Evolutionary conservation across 176 grass and related monocot species (phyloP).

Genomic region (Oryza punctata): DNA sequence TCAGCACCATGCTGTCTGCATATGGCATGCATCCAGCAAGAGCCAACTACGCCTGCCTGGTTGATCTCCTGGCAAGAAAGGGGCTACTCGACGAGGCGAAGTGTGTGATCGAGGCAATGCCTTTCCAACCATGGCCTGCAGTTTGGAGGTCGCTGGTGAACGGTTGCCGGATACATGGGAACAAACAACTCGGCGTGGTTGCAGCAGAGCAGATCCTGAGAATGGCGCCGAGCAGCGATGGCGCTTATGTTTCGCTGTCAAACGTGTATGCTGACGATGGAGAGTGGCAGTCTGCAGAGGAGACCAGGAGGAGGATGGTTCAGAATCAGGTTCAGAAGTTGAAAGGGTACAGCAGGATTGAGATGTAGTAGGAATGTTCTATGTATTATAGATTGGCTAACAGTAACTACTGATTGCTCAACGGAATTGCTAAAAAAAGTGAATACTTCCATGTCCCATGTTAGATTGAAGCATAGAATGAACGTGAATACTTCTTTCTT

Average conservation of each 20-base stretch:
- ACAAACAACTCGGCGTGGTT: conserved; percentile 48
- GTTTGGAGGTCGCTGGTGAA: conserved; percentile 68
- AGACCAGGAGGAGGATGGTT: conserved; percentile 44
- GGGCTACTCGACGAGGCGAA: conserved; percentile 51
- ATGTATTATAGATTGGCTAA: background rate
- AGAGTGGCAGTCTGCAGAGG: conserved; percentile 55
- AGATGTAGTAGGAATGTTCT: conserved; percentile 16
- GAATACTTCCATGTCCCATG: too few relatives aligned
- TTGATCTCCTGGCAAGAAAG: conserved; percentile 62
- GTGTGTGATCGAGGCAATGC: conserved; percentile 48
- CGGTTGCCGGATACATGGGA: conserved; percentile 60
- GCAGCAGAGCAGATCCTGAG: conserved; percentile 48
- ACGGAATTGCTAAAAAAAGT: background rate
- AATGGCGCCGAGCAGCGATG: conserved; percentile 43
- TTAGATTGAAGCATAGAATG: too few relatives aligned
- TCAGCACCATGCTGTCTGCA: conserved; percentile 40
- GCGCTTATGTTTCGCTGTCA: conserved; percentile 50
- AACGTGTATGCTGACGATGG: conserved; percentile 54
- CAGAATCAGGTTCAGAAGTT: conserved; percentile 50
- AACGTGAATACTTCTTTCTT: too few relatives aligned
- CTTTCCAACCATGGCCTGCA: conserved; percentile 55
- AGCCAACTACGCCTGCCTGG: conserved; percentile 45
- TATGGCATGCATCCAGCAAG: conserved; percentile 44
- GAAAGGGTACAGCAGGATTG: conserved; percentile 49
- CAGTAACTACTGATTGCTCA: conserved; percentile 4